phyloP scores from a whole-genome alignment of 176 grass and related monocot species.

The Musa acuminata region DNA sequence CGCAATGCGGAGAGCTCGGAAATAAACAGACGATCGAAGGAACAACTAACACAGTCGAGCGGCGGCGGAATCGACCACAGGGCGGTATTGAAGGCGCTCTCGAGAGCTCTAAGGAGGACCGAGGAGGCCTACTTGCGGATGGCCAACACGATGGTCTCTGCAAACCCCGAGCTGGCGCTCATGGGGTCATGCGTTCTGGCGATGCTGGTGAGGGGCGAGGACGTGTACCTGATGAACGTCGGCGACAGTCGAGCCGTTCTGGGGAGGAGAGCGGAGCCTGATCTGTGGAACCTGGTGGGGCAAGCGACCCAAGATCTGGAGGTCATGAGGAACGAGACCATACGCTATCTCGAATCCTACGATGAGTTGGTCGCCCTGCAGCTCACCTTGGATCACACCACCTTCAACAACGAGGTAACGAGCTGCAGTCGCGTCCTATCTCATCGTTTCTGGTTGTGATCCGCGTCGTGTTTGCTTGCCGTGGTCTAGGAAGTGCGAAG shows the following conservation, averaged over 20 bases:
- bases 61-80: slow-evolving; percentile 1
- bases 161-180: slow-evolving; percentile 64
- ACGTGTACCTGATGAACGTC: slow-evolving; percentile 87
- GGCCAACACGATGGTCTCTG: slow-evolving; percentile 35
- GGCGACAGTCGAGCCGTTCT: slow-evolving; percentile 79
- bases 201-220: slow-evolving; percentile 70
- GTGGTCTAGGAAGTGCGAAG: slow-evolving; percentile 48
- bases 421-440: background rate
- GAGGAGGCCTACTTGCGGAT: slow-evolving; percentile 67
- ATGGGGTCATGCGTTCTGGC: slow-evolving; percentile 92
- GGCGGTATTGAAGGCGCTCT: slow-evolving; percentile 50
- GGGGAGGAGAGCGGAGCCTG: slow-evolving; percentile 38
- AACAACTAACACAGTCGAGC: background rate
- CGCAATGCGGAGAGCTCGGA: background rate
- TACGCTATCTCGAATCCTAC: slow-evolving; percentile 47
- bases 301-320: slow-evolving; percentile 34
- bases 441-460: background rate
- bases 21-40: slow-evolving; percentile 1
- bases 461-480: background rate
- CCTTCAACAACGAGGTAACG: slow-evolving; percentile 39
- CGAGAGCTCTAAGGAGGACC: slow-evolving; percentile 45
- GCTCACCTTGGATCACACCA: slow-evolving; percentile 66
- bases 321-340: slow-evolving; percentile 38
- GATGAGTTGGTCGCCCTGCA: slow-evolving; percentile 54
- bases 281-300: slow-evolving; percentile 40